Evolutionary conservation across 345 rosid species (phyloP).

Genomic region (Aquilaria sinensis): DNA sequence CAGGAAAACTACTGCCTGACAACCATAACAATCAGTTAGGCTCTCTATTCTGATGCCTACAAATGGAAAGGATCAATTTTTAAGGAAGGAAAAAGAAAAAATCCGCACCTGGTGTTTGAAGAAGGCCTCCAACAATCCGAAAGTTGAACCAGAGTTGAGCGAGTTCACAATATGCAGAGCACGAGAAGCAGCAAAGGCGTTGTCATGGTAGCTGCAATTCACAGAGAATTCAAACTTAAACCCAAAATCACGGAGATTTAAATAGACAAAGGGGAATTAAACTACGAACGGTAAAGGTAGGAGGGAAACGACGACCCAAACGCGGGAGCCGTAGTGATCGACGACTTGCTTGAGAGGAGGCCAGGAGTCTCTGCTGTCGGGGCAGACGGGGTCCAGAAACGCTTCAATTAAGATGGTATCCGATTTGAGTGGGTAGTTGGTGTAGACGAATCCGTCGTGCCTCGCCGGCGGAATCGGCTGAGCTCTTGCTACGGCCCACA

Average conservation of each 20-base stretch:
- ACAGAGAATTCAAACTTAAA: no score
- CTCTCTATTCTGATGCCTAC: no score
- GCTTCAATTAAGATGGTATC: conserved; percentile 66
- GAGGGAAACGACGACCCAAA: conserved; percentile 52
- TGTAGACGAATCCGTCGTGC: conserved; percentile 71
- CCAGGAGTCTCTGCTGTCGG: conserved; percentile 87
- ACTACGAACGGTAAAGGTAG: conserved; percentile 82
- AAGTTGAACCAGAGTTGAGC: conserved; percentile 38
- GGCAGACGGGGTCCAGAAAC: conserved; percentile 85
- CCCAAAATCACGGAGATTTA: no score
- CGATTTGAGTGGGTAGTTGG: conserved; percentile 17
- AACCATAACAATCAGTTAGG: no score
- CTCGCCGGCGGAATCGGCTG: conserved; percentile 71
- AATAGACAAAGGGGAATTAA: neutral
- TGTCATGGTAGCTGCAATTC: conserved; percentile 76
- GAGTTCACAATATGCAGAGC: conserved; percentile 64
- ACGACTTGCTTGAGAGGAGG: conserved; percentile 64
- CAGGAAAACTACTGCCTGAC: no score
- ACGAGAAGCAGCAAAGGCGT: conserved; percentile 70
- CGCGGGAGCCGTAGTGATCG: conserved; percentile 55
- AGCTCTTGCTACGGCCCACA: conserved; percentile 17
- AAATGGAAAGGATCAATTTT: neutral
- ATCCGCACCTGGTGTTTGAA: conserved; percentile 62
- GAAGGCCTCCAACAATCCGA: conserved; percentile 56
- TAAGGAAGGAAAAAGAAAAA: no score